These are phyloP conservation scores for Nicotiana obtusifolia DNA, from an alignment of 257 asterid species.

Conservation along the genomic window DNA sequence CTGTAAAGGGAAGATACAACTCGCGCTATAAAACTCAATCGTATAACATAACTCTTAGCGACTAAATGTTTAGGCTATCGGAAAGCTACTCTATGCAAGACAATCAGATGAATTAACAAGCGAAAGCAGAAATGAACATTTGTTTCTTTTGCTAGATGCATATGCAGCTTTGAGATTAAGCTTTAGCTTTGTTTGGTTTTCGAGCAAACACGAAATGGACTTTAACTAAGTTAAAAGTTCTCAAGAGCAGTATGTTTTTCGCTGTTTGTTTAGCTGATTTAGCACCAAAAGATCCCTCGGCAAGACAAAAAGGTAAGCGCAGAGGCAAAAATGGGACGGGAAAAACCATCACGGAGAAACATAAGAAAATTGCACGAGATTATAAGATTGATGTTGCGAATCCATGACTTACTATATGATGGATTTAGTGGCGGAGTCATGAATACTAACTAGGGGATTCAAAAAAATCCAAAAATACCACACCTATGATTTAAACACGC, in stretches of 20 bases:
- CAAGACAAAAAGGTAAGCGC: neutral
- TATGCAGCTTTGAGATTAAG: too few relatives aligned
- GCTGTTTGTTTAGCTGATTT: neutral
- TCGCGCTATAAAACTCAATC: neutral
- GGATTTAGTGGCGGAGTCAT: neutral
- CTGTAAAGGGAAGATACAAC: slow-evolving; percentile 3
- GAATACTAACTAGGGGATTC: neutral
- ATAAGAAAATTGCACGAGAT: neutral
- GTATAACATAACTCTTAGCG: neutral
- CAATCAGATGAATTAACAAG: neutral
- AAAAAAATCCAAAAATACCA: neutral
- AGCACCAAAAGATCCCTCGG: neutral
- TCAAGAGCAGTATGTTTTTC: too few relatives aligned
- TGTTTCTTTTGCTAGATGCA: neutral
- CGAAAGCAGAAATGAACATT: neutral
- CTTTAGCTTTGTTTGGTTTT: too few relatives aligned
- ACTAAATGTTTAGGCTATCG: neutral
- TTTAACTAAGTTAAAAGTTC: too few relatives aligned
- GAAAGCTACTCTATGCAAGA: neutral
- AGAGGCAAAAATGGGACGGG: neutral
- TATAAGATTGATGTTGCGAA: neutral
- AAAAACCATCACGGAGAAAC: neutral
- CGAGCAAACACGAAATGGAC: too few relatives aligned
- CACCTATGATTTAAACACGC: neutral
- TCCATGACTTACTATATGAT: neutral